Evolutionary conservation across 2,329 filamentous ascomycete species (phyloP).

Genomic region (Phoma herbarum): DNA sequence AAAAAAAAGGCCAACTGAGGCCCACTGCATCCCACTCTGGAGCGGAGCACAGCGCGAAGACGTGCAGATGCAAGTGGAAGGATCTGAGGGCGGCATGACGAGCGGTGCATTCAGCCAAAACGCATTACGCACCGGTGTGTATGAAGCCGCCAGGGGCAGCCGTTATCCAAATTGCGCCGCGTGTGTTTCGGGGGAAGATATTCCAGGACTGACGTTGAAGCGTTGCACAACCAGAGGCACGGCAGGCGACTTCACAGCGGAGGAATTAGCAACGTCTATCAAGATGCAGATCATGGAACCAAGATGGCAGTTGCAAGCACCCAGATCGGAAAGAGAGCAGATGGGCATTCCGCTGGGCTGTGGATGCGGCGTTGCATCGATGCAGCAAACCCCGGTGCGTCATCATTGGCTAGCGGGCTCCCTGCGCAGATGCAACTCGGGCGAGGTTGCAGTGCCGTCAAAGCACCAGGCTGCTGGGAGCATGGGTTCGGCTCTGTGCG

Average conservation of each 20-base stretch:
- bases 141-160: slow-evolving; percentile 16
- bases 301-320: slow-evolving; percentile 12
- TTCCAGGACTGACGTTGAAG: slow-evolving; percentile 13
- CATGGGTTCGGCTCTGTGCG: slow-evolving; percentile 14
- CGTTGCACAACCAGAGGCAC: slow-evolving; percentile 11
- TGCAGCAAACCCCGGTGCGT: slow-evolving; percentile 14
- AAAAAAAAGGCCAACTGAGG: slow-evolving; percentile 15
- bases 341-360: slow-evolving; percentile 12
- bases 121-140: slow-evolving; percentile 16
- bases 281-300: slow-evolving; percentile 16
- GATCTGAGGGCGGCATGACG: slow-evolving; percentile 32
- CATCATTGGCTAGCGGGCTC: slow-evolving; percentile 19
- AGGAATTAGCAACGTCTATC: too few relatives aligned
- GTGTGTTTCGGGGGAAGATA: slow-evolving; percentile 16
- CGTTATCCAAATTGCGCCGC: slow-evolving; percentile 8
- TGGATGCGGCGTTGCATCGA: not conserved
- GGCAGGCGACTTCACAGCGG: too few relatives aligned
- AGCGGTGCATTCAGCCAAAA: slow-evolving; percentile 26
- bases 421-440: too few relatives aligned
- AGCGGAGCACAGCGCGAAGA: slow-evolving; percentile 21
- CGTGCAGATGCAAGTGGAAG: slow-evolving; percentile 27
- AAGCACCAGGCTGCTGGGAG: slow-evolving; percentile 18
- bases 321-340: slow-evolving; percentile 12
- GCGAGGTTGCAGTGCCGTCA: slow-evolving; percentile 22
- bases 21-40: slow-evolving; percentile 19